Conservation (phyloP, 805 yeast genomes). For the Monosporozyma unispora region DNA sequence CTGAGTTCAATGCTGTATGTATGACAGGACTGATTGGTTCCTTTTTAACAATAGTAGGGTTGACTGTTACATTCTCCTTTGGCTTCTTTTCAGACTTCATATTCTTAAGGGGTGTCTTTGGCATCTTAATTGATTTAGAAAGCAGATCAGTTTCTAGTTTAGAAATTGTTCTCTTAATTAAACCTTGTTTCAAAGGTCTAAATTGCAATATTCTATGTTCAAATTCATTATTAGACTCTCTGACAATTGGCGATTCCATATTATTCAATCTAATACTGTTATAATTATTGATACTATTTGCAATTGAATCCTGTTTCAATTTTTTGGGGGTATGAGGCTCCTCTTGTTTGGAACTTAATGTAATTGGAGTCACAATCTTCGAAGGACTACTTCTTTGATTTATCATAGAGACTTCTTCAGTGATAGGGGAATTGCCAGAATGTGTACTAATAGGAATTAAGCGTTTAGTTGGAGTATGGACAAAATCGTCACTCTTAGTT, state of each 20-base stretch:
- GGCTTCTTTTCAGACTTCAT: neutral
- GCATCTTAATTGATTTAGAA: neutral
- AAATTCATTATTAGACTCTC: neutral
- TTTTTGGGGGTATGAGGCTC: constrained; percentile 4
- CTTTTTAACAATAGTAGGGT: no score
- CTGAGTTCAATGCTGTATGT: no score
- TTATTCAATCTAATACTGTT: neutral
- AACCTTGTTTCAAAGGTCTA: neutral
- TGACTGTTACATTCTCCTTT: neutral
- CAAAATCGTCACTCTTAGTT: constrained; percentile 16
- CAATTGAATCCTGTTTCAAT: neutral
- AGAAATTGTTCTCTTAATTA: neutral
- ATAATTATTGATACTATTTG: neutral
- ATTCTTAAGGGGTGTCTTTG: neutral
- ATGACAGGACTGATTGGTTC: no score
- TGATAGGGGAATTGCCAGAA: constrained; percentile 11
- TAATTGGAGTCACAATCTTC: neutral
- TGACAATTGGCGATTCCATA: neutral
- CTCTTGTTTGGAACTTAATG: neutral
- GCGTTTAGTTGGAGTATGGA: constrained; percentile 14
- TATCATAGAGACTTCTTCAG: constrained; percentile 5
- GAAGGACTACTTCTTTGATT: neutral
- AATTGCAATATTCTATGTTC: neutral
- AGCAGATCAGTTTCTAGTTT: neutral
- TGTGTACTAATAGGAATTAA: constrained; percentile 6